Evolutionary conservation across 345 rosid species (phyloP).

Genomic region (Punica granatum): DNA sequence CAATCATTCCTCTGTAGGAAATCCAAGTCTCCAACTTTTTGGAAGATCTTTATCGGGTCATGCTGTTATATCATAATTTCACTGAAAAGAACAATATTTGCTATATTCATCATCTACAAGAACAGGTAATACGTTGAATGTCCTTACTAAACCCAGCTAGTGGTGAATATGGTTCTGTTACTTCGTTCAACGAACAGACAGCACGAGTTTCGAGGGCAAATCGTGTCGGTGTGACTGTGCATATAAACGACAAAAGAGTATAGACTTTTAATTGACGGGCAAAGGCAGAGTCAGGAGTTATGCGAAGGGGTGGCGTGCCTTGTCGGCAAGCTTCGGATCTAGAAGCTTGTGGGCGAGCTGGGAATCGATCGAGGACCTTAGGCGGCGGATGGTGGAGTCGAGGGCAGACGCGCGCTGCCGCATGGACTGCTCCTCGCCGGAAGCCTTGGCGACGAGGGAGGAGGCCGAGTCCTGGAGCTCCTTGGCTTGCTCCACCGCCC

Average conservation of each 20-base stretch:
- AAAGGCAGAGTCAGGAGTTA: neutral
- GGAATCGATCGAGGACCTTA: conserved; percentile 32
- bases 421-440: conserved; percentile 57
- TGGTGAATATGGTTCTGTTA: no score
- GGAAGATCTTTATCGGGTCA: neutral
- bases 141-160: neutral
- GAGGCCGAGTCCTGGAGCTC: conserved; percentile 71
- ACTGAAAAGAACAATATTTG: neutral
- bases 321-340: conserved; percentile 50
- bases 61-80: neutral
- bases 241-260: neutral
- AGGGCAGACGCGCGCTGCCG: conserved; percentile 56
- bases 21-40: neutral
- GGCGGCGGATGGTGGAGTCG: conserved; percentile 67
- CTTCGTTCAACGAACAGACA: neutral
- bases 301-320: conserved; percentile 33
- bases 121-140: neutral
- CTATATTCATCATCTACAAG: neutral
- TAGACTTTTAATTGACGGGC: neutral
- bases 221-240: neutral
- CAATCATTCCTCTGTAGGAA: neutral
- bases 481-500: conserved; percentile 58
- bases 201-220: neutral
- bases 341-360: conserved; percentile 8
- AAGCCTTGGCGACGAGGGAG: conserved; percentile 36